Evolutionary conservation across 1,139 yeast genomes (phyloP), one percentile per base, ranked within the genome.

Genomic region (Geotrichum reessii): DNA sequence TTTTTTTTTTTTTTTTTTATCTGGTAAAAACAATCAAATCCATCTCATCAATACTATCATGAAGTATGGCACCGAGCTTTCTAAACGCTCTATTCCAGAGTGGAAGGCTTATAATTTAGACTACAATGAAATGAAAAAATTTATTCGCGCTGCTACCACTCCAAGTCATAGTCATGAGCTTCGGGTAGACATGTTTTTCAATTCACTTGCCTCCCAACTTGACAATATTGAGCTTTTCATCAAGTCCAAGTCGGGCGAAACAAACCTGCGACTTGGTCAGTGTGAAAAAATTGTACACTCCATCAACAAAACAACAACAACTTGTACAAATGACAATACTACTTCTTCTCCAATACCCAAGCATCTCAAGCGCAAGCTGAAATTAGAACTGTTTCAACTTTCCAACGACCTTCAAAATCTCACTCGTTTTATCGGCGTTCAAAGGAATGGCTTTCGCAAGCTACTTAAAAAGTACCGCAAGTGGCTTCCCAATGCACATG

Each of bases 41-140:
- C 6, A 5, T n/a, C 3, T 4, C 44, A 37, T 8, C 7, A 25
- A 25, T 19, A 6, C 9, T 22, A 52, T 21, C 28, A 91, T 91
- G 97, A 91, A 90, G 74, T 91, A 90, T 73, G 97, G 97, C 58
- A 78, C 82, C 49, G 91, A 87, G 69, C 78, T 91, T 44, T 76
- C 81, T 56, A 82, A 81, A 63, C 79, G 90, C 65, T 87, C 96
- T 9, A 86, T 89, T 47, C 92, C 93, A 1, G 95, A 88, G 73
- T 91, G 97, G 97, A 81, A 81, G 67, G 81, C 82, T 63, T 86
- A 88, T 72, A 89, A 90, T 71, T 77, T 92, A 50, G 92, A 89
- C 69, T 92, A 91, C 71, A 86, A 88, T 65, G 88, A 84, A 56
- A 73, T 91, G 63, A 90, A 89, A 71, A 72, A 74, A 4, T 77